Percentiles rank a stretch among this genome's conserved stretches.
Conservation (phyloP, 441 rosid genomes). For the Populus hybrid region DNA sequence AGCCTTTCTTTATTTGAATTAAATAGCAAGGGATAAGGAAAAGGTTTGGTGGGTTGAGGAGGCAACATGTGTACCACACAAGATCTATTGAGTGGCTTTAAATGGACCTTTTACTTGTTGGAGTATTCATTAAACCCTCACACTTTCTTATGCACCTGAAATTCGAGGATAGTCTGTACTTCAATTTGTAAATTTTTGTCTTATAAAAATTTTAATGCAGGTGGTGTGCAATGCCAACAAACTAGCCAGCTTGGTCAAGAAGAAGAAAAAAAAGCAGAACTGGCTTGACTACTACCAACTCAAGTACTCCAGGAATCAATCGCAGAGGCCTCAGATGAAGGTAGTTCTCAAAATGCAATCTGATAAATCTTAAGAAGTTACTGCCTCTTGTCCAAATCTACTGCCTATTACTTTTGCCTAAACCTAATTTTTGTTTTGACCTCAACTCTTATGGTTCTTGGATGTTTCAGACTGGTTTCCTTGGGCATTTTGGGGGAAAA, state of each 20-base stretch:
- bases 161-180: background rate
- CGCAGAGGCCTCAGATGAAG: conserved; percentile 59
- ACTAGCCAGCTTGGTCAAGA: conserved; percentile 72
- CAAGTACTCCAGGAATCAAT: conserved; percentile 52
- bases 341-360: conserved; percentile 32
- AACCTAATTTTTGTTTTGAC: background rate
- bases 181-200: background rate
- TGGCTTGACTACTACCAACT: conserved; percentile 89
- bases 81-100: background rate
- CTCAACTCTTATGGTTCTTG: background rate
- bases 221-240: conserved; percentile 82
- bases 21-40: background rate
- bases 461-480: conserved; percentile 44
- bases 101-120: background rate
- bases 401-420: background rate
- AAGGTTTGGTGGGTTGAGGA: background rate
- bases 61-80: background rate
- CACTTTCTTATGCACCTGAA: background rate
- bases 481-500: conserved; percentile 69
- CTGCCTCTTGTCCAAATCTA: background rate
- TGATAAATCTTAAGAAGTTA: conserved; percentile 13
- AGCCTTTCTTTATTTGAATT: background rate
- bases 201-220: conserved; percentile 31
- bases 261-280: conserved; percentile 67
- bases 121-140: background rate